phyloP scores from a whole-genome alignment of 768 basidiomycete species.

The Suillus placidus region DNA sequence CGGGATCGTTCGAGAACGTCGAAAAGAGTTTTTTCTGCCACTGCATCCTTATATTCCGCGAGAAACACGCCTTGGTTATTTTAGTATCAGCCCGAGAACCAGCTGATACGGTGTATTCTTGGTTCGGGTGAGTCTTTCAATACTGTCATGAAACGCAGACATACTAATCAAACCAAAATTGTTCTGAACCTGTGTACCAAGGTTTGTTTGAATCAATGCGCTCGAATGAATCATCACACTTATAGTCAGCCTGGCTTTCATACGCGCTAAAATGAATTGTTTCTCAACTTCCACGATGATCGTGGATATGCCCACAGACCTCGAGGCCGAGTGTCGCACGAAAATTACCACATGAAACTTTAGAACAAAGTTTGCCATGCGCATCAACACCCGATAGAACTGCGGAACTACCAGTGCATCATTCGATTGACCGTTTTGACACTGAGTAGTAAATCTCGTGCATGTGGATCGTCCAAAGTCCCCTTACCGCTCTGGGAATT shows the following conservation, averaged over 20 bases:
- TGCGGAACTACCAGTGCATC: no score
- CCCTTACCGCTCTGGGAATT: neutral
- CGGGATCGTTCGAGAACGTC: neutral
- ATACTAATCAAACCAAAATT: neutral
- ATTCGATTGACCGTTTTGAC: neutral
- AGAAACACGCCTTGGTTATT: neutral
- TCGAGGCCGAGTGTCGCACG: neutral
- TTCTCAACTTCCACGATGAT: neutral
- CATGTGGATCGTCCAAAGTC: neutral
- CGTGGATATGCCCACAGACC: neutral
- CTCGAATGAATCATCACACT: neutral
- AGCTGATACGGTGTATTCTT: neutral
- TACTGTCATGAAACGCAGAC: neutral
- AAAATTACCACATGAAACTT: neutral
- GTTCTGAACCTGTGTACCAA: neutral
- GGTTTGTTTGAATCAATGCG: neutral
- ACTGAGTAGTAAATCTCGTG: neutral
- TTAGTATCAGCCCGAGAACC: neutral
- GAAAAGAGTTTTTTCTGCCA: neutral
- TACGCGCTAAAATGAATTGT: neutral
- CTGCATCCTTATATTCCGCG: neutral
- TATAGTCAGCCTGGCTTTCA: neutral
- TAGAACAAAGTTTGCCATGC: neutral
- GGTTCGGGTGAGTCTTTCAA: neutral
- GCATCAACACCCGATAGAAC: no score